Evolutionary conservation across 805 yeast genomes (phyloP).

Genomic region (Vanderwaltozyma polyspora): DNA sequence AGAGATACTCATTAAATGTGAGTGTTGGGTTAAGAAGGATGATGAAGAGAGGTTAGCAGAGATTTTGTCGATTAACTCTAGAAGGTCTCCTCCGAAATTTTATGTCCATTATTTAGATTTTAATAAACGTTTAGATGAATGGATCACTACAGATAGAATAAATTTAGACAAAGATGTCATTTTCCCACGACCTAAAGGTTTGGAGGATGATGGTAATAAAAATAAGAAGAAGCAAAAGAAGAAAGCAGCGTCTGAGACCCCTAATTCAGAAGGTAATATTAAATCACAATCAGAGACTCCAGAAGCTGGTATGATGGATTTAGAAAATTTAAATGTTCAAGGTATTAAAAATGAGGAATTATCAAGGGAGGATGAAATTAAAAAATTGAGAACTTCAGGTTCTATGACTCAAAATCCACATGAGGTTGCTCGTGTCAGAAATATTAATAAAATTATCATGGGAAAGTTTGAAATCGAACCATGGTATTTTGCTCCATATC

Average conservation of each 20-base stretch:
- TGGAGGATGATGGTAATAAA: conserved; percentile 31
- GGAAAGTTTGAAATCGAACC: conserved; percentile 94
- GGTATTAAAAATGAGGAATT: conserved; percentile 62
- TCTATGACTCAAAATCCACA: conserved; percentile 87
- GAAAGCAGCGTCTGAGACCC: conserved; percentile 12
- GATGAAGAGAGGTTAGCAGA: conserved; percentile 76
- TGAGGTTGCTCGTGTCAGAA: conserved; percentile 86
- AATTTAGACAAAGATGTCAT: conserved; percentile 60
- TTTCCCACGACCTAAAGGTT: conserved; percentile 51
- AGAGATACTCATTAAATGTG: conserved; percentile 65
- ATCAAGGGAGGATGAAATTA: conserved; percentile 83
- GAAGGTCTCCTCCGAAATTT: conserved; percentile 67
- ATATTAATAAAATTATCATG: conserved; percentile 63
- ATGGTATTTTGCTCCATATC: conserved; percentile 98
- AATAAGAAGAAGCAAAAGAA: conserved; percentile 30
- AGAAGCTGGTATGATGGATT: conserved; percentile 61
- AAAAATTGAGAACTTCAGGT: conserved; percentile 86
- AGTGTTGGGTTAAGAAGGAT: conserved; percentile 72
- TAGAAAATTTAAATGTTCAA: conserved; percentile 77
- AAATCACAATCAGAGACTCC: conserved; percentile 18
- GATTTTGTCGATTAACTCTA: conserved; percentile 60
- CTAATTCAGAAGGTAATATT: conserved; percentile 2
- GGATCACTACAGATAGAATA: conserved; percentile 68
- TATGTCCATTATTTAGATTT: conserved; percentile 92
- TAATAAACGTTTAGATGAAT: conserved; percentile 93